A percentile compares a stretch with the other conserved stretches of the same genome.
These are phyloP conservation scores for Carex pumila DNA, from an alignment of 176 grass and related monocot genomes.

Conservation along the genomic window DNA sequence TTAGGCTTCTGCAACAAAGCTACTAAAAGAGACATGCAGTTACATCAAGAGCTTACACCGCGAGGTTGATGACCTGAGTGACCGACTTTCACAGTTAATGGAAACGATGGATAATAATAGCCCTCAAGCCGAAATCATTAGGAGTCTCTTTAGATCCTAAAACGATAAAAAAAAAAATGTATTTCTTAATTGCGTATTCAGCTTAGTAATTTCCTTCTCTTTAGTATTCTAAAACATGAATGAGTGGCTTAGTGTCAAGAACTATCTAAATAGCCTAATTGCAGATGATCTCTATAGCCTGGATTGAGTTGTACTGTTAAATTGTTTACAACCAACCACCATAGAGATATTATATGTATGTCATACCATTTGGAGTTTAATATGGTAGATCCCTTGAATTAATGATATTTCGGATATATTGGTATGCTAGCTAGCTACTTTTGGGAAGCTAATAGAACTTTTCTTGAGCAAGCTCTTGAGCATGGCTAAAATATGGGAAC, in stretches of 20 bases:
- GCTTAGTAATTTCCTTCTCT: background rate
- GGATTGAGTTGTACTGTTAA: conserved; percentile 18
- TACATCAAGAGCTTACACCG: conserved; percentile 86
- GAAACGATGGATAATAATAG: conserved; percentile 60
- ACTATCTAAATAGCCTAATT: background rate
- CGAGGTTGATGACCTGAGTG: conserved; percentile 77
- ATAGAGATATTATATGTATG: background rate
- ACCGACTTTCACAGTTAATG: conserved; percentile 65
- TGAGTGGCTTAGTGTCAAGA: background rate
- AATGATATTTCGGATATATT: too few species aligned
- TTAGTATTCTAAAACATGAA: conserved; percentile 4
- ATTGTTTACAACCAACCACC: background rate
- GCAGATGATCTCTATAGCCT: conserved; percentile 5
- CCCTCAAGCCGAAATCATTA: conserved; percentile 77
- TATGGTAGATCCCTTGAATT: background rate
- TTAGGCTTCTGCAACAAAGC: conserved; percentile 74
- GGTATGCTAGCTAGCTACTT: too few species aligned
- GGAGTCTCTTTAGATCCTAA: conserved; percentile 55
- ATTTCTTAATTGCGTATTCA: background rate
- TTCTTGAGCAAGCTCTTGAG: background rate
- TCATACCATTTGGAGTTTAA: conserved; percentile 9
- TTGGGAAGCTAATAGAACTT: too few species aligned
- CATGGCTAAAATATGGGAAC: background rate
- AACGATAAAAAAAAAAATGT: background rate
- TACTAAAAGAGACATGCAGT: conserved; percentile 91